Base-by-base conservation (phyloP, 139 green algal genomes). In the Picochlorum sp. region DNA sequence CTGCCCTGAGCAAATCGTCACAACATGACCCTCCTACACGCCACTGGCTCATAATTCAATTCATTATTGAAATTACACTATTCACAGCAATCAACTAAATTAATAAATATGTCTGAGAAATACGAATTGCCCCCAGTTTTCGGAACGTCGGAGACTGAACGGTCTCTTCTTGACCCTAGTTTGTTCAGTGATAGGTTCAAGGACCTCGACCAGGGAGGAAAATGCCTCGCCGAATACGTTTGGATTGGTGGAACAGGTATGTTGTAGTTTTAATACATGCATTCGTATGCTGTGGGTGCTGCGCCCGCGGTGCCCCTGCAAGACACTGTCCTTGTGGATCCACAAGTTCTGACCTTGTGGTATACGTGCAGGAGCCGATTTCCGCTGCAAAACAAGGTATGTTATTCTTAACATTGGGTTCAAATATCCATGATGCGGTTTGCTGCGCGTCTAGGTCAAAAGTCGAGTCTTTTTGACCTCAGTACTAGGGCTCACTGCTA, bases 191-290 rank as follows among this genome's bases (percentile, higher is more conserved):
- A 67, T 23, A 66, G 72, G n/a, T 79, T 79, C 63, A 41, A 34
- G 20, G 62, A 68, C 37, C 62, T 79, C 4, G 38, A 65, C n/a
- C 72, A 79, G 62, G 37, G 6, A 49, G 72, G 67, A 49, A 75
- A 75, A 21, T 49, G n/a, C 60, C 57, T 23, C 18, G 89, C 85
- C 2, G 89, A 96, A 80, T 96, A 96, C 60, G 81, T 96, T 9
- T 96, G 90, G 90, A 92, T 96, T 49, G 90, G 86, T 10, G 90
- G 90, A 60, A 85, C 83, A 18, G 83, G 82, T 69, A 9, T 20
- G 47, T 54, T 13, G 3, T 7, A 20, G 15, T 54, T 54, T 54
- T 54, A 20, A 0, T 54, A 24, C n/a, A 13, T 20, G 34, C 34
- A 41, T 41, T 41, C 34, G 13, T 54, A 21, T 54, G 47, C 47